phyloP scores from a whole-genome alignment of 2,329 filamentous ascomycete species.

The Pseudohalonectria lignicola region DNA sequence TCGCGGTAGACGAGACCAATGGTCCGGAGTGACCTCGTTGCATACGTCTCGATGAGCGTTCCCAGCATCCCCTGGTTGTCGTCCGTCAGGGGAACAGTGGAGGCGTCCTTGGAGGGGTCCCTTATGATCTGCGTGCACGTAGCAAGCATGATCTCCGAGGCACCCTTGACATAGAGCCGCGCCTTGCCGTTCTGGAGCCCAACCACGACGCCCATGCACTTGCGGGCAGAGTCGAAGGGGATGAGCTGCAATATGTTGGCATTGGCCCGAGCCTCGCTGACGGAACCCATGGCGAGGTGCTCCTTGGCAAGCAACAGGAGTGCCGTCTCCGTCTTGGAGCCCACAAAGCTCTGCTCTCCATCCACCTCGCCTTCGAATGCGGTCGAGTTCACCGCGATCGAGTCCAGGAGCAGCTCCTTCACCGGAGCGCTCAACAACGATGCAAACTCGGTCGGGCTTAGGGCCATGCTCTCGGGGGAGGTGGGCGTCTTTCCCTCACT shows the following conservation, averaged over 20 bases:
- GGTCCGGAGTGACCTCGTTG: slow-evolving; percentile 68
- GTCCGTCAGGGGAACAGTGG: slow-evolving; percentile 31
- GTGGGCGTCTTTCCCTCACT: background rate
- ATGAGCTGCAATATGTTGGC: slow-evolving; percentile 52
- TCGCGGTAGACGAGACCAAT: slow-evolving; percentile 79
- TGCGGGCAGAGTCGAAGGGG: slow-evolving; percentile 66
- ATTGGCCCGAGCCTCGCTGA: slow-evolving; percentile 50
- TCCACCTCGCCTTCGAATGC: slow-evolving; percentile 68
- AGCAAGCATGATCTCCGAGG: slow-evolving; percentile 51
- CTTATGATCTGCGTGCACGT: slow-evolving; percentile 41
- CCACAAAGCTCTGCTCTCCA: slow-evolving; percentile 55
- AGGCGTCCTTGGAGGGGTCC: slow-evolving; percentile 33
- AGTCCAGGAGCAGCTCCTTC: slow-evolving; percentile 45
- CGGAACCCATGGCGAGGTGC: slow-evolving; percentile 54
- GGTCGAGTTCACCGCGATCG: slow-evolving; percentile 57
- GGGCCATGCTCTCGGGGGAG: slow-evolving; percentile 19
- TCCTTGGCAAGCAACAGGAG: slow-evolving; percentile 57
- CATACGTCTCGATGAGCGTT: slow-evolving; percentile 65
- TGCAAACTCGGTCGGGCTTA: slow-evolving; percentile 33
- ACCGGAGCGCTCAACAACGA: slow-evolving; percentile 31
- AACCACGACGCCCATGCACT: slow-evolving; percentile 56
- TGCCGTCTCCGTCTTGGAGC: slow-evolving; percentile 69
- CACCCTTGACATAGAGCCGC: slow-evolving; percentile 52
- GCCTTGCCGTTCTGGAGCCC: slow-evolving; percentile 38
- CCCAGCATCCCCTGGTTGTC: slow-evolving; percentile 48